Base-by-base conservation (phyloP, 2,329 filamentous ascomycete species). In the Eurotiales sp. region DNA sequence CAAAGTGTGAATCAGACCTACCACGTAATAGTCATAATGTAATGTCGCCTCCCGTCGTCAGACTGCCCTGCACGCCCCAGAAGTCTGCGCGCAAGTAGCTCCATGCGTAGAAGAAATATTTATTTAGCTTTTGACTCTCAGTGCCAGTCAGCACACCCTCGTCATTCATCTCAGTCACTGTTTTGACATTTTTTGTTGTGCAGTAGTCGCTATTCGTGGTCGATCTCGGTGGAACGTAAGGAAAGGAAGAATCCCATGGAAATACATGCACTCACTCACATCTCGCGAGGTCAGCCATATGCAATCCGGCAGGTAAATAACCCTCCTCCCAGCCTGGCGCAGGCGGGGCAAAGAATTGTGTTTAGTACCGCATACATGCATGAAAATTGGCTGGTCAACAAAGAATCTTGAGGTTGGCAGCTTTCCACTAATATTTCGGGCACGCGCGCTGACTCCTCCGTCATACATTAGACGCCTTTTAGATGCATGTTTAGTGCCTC, bases 401-500 rank as follows among this genome's bases (percentile, higher is more conserved):
- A 19, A 25, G 41, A 40, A 36, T 39, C 34, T 49, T 50, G 46
- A 49, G 46, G 19, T 43, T 14, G 46, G 27, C 25, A 43, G 14
- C 42, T 32, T 22, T 36, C 23, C 14, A 50, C 29, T 40, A 10
- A 50, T 43, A 29, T 52, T 53, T 46, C 34, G 32, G 39, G 48
- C 48, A 45, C 42, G 10, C 10, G 51, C 41, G 45, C 34, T 43
- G 51, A 48, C 40, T 49, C 44, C 47, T 50, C 40, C 27, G 40
- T 41, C 46, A 45, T 53, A 53, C 46, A 49, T 44, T 44, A 44
- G 40, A 36, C 12, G 29, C 14, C 29, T 29, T 48, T 40, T 32
- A 46, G 10, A 45, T 53, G 46, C 51, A 45, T 48, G 29, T 22
- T n/a, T 50, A 43, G 29, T 29, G 27, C 12, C 21, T 17, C 15